phyloP scores from a whole-genome alignment of 345 rosid species.

The Populus simonii region DNA sequence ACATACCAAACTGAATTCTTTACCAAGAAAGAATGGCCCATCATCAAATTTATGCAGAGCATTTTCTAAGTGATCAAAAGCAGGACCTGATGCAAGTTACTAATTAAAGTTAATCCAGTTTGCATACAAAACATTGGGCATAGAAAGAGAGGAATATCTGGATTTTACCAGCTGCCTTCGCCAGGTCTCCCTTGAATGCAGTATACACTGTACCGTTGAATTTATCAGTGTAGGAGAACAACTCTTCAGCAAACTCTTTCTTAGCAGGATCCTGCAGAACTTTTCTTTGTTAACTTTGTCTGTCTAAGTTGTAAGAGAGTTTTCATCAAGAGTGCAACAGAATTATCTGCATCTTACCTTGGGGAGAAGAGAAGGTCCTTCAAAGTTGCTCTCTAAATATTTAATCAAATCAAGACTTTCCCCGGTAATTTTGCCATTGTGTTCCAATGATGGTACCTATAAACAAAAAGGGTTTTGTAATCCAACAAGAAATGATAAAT shows the following conservation, averaged over 20 bases:
- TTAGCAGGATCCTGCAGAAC: slow-evolving; percentile 62
- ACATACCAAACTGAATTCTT: slow-evolving; percentile 61
- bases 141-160: neutral
- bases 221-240: slow-evolving; percentile 55
- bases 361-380: slow-evolving; percentile 73
- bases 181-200: slow-evolving; percentile 64
- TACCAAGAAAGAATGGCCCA: slow-evolving; percentile 90
- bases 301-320: neutral
- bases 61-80: slow-evolving; percentile 69
- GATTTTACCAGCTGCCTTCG: slow-evolving; percentile 52
- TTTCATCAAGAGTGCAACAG: neutral
- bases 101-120: neutral
- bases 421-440: slow-evolving; percentile 77
- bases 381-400: slow-evolving; percentile 75
- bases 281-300: slow-evolving; percentile 7
- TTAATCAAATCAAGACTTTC: slow-evolving; percentile 84
- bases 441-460: slow-evolving; percentile 90
- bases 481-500: neutral
- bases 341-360: slow-evolving; percentile 35
- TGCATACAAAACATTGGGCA: neutral
- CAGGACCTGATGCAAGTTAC: slow-evolving; percentile 48
- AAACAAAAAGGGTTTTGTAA: slow-evolving; percentile 1
- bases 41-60: slow-evolving; percentile 62
- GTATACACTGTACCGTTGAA: slow-evolving; percentile 35
- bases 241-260: slow-evolving; percentile 56